Base-by-base conservation (phyloP, 306 rosid species). In the Trifolium pratense region DNA sequence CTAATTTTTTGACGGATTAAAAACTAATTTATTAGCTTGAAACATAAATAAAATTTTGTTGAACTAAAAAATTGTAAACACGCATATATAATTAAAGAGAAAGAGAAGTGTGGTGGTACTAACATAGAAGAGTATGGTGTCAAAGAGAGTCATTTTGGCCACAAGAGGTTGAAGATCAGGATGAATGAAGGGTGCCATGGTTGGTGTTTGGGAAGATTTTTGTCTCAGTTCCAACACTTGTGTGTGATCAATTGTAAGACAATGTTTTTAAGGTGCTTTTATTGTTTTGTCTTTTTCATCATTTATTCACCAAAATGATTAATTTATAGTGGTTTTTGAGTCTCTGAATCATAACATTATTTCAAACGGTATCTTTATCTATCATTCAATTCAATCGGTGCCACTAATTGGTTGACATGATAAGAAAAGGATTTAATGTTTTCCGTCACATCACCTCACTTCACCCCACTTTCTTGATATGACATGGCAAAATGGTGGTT, bases 141-240 rank as follows among this genome's bases (percentile, higher is more conserved):
- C 91, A 37, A 88, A 68, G 25, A 84, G 70, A 36, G 82, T 81
- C 96, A 90, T 88, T 79, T 83, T 81, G 57, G 87, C 83, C 5
- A 88, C 86, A 42, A 75, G 39, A 11, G 75, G 83, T 68, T 60
- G 81, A 66, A 90, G 92, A 16, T 84, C 78, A 51, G 91, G 88
- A 36, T 88, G 89, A 60, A 88, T 52, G 78, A 86, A 84, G 32
- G 83, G 53, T 8, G 67, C 86, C 90, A 87, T 84, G 9, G 17
- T 20, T 43, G 17, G 3, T 66, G 3, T 66, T 65, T 23, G 11
- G 2, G 26, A 63, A 63, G 13, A 9, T 34, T 64, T 34, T 3
- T 17, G 14, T 59, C 40, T 59, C 5, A 59, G 39, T 16, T 62
- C 3, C 12, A 18, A 20, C 32, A 60, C 34, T 9, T 3, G 25